Percentiles rank a stretch among this genome's conserved stretches.
Evolutionary conservation across 2,329 filamentous ascomycete species (phyloP).

Genomic region (Fusarium xylarioides): DNA sequence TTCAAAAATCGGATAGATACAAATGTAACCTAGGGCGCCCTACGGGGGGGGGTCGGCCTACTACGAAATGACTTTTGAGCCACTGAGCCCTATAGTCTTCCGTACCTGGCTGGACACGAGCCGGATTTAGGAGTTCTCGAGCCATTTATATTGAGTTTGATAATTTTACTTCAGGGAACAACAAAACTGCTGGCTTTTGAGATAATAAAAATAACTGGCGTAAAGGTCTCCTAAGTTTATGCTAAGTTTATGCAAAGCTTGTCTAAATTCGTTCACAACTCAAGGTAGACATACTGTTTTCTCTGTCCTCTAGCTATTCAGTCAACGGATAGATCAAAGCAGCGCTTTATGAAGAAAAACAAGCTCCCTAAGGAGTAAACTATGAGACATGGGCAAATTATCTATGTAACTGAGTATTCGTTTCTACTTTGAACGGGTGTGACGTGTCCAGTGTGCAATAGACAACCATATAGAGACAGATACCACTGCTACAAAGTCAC

Average conservation of each 20-base stretch:
- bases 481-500: background rate
- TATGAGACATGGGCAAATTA: background rate
- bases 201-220: no score
- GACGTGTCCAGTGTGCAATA: background rate
- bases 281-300: background rate
- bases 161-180: background rate
- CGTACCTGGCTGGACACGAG: background rate
- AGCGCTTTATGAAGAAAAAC: no score
- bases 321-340: background rate
- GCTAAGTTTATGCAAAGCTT: background rate
- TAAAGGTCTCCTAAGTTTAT: background rate
- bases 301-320: background rate
- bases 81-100: no score
- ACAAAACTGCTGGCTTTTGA: no score
- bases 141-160: background rate
- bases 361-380: background rate
- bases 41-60: no score
- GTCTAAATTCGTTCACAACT: background rate
- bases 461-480: background rate
- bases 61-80: no score
- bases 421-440: accelerated
- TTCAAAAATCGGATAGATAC: no score
- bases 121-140: background rate
- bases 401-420: no score
- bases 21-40: no score